A percentile compares a stretch with the other conserved stretches of the same genome.
These are phyloP conservation scores for Zizania latifolia DNA, from an alignment of 176 grass and related monocot genomes.

Conservation along the genomic window DNA sequence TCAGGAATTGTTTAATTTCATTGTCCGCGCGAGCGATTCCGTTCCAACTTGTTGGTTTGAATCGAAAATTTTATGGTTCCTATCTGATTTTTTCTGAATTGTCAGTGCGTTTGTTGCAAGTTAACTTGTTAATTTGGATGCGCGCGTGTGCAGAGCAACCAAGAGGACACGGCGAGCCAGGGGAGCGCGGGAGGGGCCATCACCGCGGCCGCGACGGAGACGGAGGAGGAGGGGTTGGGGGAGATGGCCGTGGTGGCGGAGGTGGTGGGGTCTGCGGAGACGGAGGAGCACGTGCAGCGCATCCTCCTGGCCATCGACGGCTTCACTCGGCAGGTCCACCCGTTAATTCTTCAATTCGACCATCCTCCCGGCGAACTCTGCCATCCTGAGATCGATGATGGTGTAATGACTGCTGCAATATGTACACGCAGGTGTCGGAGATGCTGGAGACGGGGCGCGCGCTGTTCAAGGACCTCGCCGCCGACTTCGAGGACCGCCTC, in stretches of 20 bases:
- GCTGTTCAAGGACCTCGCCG: slow-evolving; percentile 73
- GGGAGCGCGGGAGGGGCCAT: slow-evolving; percentile 26
- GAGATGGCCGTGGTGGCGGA: slow-evolving; percentile 17
- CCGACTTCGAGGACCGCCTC: slow-evolving; percentile 86
- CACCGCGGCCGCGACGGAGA: neutral
- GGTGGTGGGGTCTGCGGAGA: slow-evolving; percentile 46
- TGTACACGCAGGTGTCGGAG: slow-evolving; percentile 51
- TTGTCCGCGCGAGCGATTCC: too few relatives aligned
- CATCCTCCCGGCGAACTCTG: too few relatives aligned
- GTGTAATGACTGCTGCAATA: neutral
- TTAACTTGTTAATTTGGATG: neutral
- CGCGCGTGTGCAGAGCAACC: slow-evolving; percentile 28
- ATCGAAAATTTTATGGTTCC: too few relatives aligned
- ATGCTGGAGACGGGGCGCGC: slow-evolving; percentile 70
- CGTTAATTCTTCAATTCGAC: neutral
- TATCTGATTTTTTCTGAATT: neutral
- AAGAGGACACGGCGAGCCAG: slow-evolving; percentile 27
- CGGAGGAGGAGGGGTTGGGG: neutral
- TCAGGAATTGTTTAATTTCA: too few relatives aligned
- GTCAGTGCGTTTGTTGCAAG: too few relatives aligned
- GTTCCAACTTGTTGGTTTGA: too few relatives aligned
- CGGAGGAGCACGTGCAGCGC: slow-evolving; percentile 62
- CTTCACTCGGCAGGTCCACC: slow-evolving; percentile 70
- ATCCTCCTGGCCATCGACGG: slow-evolving; percentile 70
- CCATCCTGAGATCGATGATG: neutral